phyloP scores from a whole-genome alignment of 2,329 filamentous ascomycete species.

The Penicillium sp. region DNA sequence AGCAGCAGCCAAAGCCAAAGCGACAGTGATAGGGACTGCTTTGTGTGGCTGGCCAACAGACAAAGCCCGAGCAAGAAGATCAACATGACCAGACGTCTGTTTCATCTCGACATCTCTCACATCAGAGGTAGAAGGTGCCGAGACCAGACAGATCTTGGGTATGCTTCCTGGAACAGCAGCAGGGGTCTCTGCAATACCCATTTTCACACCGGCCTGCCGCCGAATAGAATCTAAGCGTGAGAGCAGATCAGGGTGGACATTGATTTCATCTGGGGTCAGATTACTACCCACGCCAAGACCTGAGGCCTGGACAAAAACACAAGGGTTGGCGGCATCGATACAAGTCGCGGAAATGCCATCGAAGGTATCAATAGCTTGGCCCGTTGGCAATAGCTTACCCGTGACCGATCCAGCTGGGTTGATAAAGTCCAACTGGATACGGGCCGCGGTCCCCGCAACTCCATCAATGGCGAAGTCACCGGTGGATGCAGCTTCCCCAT shows the following conservation, averaged over 20 bases:
- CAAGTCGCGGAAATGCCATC: constrained; percentile 55
- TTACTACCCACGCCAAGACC: constrained; percentile 46
- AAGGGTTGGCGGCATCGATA: constrained; percentile 65
- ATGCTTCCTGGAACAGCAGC: constrained; percentile 54
- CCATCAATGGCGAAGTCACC: constrained; percentile 66
- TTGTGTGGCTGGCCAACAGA: constrained; percentile 60
- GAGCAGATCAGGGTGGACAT: constrained; percentile 47
- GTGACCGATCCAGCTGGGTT: constrained; percentile 66
- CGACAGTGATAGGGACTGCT: constrained; percentile 58
- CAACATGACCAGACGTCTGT: constrained; percentile 38
- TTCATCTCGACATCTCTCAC: constrained; percentile 10
- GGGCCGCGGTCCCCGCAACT: constrained; percentile 59
- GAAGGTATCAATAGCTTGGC: constrained; percentile 55
- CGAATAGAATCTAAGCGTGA: constrained; percentile 58
- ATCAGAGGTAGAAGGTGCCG: constrained; percentile 21
- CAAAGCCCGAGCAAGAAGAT: constrained; percentile 51
- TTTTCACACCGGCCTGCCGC: constrained; percentile 57
- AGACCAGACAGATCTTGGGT: constrained; percentile 64
- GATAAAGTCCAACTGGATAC: constrained; percentile 62
- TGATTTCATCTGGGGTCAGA: constrained; percentile 57
- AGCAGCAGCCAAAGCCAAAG: constrained; percentile 52
- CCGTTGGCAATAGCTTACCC: constrained; percentile 62
- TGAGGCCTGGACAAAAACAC: constrained; percentile 60
- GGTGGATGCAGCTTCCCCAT: constrained; percentile 48
- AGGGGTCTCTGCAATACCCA: constrained; percentile 57